These are phyloP conservation scores for Serendipita indica DNA, from an alignment of 768 basidiomycete species.

Conservation along the genomic window DNA sequence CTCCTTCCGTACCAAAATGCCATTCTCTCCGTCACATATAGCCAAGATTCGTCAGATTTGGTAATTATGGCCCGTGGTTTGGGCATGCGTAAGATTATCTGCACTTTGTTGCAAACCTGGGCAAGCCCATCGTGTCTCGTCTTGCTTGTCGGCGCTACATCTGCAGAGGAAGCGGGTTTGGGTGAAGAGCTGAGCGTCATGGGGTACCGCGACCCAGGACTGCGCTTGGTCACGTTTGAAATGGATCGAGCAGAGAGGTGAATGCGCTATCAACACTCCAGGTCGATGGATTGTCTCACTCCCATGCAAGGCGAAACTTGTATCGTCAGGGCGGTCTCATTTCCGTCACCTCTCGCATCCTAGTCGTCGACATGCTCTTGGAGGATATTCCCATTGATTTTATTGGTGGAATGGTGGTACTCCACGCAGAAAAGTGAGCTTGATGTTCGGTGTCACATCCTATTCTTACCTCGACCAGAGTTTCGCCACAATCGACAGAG, in stretches of 20 bases:
- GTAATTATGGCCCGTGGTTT: conserved; percentile 75
- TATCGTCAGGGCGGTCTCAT: conserved; percentile 83
- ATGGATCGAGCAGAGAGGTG: conserved; percentile 65
- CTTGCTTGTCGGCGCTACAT: conserved; percentile 66
- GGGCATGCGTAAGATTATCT: conserved; percentile 68
- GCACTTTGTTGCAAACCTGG: conserved; percentile 84
- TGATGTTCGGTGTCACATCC: not conserved
- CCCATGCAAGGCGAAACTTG: conserved; percentile 49
- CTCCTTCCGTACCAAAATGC: conserved; percentile 24
- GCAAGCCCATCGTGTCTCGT: conserved; percentile 73
- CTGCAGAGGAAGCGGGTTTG: conserved; percentile 81
- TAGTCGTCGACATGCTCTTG: conserved; percentile 89
- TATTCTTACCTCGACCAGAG: conserved; percentile 30
- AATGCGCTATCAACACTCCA: conserved; percentile 16
- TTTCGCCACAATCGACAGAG: conserved; percentile 70
- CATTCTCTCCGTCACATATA: conserved; percentile 24
- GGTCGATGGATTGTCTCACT: conserved; percentile 7
- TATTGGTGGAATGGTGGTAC: conserved; percentile 76
- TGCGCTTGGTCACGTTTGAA: conserved; percentile 73
- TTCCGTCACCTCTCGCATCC: conserved; percentile 83
- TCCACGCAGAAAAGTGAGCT: conserved; percentile 76
- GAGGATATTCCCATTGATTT: conserved; percentile 69
- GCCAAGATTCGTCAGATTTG: conserved; percentile 27
- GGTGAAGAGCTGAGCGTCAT: conserved; percentile 86
- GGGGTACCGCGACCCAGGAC: conserved; percentile 76